Evolutionary conservation across 2,329 filamentous ascomycete genomes (phyloP), one percentile per base, ranked within the genome.

Genomic region (Xylariaceae sp.): DNA sequence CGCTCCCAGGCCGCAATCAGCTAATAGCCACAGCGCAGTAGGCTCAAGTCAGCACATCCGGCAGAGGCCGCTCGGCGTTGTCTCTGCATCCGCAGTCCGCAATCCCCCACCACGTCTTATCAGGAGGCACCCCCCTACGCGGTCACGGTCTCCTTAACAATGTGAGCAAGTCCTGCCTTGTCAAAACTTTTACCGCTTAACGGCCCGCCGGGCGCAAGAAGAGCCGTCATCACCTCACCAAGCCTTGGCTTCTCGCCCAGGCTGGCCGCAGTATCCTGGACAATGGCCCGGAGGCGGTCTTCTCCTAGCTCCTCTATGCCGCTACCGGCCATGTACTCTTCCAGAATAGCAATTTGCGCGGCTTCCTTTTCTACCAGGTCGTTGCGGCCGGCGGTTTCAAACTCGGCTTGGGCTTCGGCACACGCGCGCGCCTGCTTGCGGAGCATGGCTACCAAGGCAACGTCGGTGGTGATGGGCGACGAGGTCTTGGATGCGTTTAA

Each of bases 401-500:
- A 89, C 66, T 91, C 85, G 34, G 75, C 74, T 15, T 76, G 76
- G 1, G 88, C 83, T 16, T 84, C 80, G 47, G 78, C 72, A 3
- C 79, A 76, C 1, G 78, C 74, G 41, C 79, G 78, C 19, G 80
- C 78, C 48, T 83, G 80, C 71, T 85, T 86, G 59, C 81, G 79
- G 52, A 94, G 77, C 46, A 92, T 74, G 7, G 77, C 73, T 26
- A 90, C 80, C 51, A 92, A 76, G 65, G 87, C 81, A 59, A 80
- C 77, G 69, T 92, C 87, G 19, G 83, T 88, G 51, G 74, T 76
- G 65, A 92, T 81, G n/a, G 88, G 88, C 37, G 74, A 76, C 37
- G 78, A 67, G 13, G 87, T 89, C 72, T 92, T 92, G 68, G 84
- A 86, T 32, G 86, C 84, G 70, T 91, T 92, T 62, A 85, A 84